Conservation (phyloP, 257 asterid species). For the Nicotiana obtusifolia region DNA sequence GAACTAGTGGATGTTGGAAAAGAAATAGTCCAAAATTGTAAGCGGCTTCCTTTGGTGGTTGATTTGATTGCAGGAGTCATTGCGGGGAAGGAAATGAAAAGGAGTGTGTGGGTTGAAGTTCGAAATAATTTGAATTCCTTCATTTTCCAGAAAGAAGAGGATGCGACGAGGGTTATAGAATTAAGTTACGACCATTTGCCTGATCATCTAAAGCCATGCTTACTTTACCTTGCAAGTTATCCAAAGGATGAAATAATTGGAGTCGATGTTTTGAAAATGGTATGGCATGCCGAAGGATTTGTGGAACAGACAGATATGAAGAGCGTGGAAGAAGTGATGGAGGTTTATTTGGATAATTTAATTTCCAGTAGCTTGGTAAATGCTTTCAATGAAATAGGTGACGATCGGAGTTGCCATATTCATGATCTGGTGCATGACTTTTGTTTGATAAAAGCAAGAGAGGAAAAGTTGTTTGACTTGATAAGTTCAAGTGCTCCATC, state of each 20-base stretch:
- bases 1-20: slow-evolving; percentile 14
- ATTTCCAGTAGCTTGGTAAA: slow-evolving; percentile 19
- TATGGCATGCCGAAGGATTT: slow-evolving; percentile 28
- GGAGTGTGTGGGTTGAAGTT: slow-evolving; percentile 9
- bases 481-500: not conserved
- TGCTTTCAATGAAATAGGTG: slow-evolving; percentile 14
- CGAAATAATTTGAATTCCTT: not conserved
- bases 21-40: slow-evolving; percentile 13
- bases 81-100: slow-evolving; percentile 5
- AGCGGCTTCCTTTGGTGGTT: slow-evolving; percentile 20
- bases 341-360: slow-evolving; percentile 17
- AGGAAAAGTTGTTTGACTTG: not conserved
- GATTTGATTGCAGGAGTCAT: slow-evolving; percentile 21
- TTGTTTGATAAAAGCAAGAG: slow-evolving; percentile 19
- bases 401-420: not conserved
- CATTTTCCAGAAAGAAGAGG: not conserved
- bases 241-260: not conserved
- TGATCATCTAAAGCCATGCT: slow-evolving; percentile 19
- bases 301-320: not conserved
- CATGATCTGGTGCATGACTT: slow-evolving; percentile 23
- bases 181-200: slow-evolving; percentile 27
- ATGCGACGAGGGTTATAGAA: slow-evolving; percentile 12
- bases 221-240: slow-evolving; percentile 18
- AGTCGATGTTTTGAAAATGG: slow-evolving; percentile 18
- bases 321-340: slow-evolving; percentile 1